Conservation (phyloP, 805 yeast species). For the Monosporozyma servazzii region DNA sequence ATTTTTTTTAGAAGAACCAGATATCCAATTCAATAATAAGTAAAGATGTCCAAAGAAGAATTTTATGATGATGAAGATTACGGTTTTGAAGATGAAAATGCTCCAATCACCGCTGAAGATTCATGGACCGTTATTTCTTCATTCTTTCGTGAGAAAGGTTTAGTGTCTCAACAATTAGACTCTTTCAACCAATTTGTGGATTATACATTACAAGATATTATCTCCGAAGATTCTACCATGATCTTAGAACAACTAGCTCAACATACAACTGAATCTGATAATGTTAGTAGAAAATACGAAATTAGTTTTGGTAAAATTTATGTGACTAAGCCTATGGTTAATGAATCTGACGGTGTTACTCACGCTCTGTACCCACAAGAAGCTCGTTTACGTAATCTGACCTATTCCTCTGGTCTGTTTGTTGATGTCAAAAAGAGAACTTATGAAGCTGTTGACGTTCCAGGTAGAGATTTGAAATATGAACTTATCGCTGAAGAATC, state of each 20-base stretch:
- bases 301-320: constrained; percentile 96
- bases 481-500: constrained; percentile 40
- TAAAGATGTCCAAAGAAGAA: constrained; percentile 13
- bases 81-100: constrained; percentile 58
- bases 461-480: constrained; percentile 52
- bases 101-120: constrained; percentile 89
- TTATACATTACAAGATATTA: constrained; percentile 92
- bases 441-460: constrained; percentile 70
- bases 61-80: constrained; percentile 49
- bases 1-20: not conserved
- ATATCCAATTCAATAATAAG: not conserved
- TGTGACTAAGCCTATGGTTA: constrained; percentile 93
- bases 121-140: constrained; percentile 98
- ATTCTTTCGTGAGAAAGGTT: constrained; percentile 91
- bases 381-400: constrained; percentile 90
- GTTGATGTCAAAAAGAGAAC: constrained; percentile 93
- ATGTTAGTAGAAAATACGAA: constrained; percentile 85
- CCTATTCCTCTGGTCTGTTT: constrained; percentile 91
- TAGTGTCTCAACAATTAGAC: constrained; percentile 95
- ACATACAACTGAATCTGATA: constrained; percentile 84
- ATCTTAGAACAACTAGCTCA: constrained; percentile 98
- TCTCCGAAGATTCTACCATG: constrained; percentile 88
- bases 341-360: constrained; percentile 99
- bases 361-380: constrained; percentile 97
- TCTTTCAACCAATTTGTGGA: constrained; percentile 97